Conservation (phyloP, 1,284 basidiomycete genomes). For the Leccinum solheimii region DNA sequence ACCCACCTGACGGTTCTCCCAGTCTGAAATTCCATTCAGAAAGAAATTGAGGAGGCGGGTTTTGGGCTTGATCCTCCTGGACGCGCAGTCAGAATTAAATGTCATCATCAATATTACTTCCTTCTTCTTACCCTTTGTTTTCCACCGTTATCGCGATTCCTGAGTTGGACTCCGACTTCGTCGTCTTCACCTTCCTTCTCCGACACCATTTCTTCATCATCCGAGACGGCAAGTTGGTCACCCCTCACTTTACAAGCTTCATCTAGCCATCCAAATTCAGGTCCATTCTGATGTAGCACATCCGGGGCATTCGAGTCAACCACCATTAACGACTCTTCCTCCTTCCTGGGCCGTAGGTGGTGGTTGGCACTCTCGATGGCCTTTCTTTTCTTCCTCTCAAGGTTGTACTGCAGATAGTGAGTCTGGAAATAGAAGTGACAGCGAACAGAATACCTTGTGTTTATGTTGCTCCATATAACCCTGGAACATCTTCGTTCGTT, state of each 20-base stretch:
- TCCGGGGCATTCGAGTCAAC: constrained; percentile 32
- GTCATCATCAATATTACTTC: not conserved
- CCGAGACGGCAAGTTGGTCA: constrained; percentile 20
- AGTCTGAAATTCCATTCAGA: constrained; percentile 29
- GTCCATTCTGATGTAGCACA: constrained; percentile 11
- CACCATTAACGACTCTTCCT: constrained; percentile 34
- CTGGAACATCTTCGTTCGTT: constrained; percentile 26
- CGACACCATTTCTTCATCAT: constrained; percentile 17
- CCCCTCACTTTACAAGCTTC: constrained; percentile 32
- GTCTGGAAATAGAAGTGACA: not conserved
- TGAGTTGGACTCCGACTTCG: constrained; percentile 16
- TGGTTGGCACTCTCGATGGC: constrained; percentile 20
- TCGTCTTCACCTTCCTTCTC: constrained; percentile 27
- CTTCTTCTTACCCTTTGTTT: constrained; percentile 16
- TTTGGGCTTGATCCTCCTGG: constrained; percentile 12
- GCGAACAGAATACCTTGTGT: constrained; percentile 14
- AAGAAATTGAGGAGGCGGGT: constrained; percentile 15
- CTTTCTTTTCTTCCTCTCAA: constrained; percentile 33
- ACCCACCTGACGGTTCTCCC: constrained; percentile 15
- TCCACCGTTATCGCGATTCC: not conserved
- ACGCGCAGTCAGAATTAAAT: constrained; percentile 3
- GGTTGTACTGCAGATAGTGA: constrained; percentile 18
- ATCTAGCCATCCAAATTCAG: constrained; percentile 31
- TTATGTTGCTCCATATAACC: constrained; percentile 22
- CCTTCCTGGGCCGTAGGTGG: constrained; percentile 10